Base-by-base conservation (phyloP, 2,329 filamentous ascomycete genomes). In the Rhinocladiella mackenziei region DNA sequence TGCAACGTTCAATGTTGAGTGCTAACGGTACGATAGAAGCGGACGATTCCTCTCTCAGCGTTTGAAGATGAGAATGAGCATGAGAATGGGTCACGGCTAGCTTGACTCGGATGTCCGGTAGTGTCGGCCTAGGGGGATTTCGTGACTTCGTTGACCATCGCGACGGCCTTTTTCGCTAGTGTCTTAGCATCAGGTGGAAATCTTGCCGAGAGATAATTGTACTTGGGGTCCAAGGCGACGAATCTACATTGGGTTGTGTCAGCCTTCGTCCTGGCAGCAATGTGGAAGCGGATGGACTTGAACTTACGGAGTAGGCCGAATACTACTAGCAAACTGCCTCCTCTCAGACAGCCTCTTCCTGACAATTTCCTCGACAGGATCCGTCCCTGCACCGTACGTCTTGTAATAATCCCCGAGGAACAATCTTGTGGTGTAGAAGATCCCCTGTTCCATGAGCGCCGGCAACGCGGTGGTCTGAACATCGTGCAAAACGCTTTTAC, bases 361-460 rank as follows among this genome's bases (percentile, higher is more conserved):
- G 31, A 75, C 73, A 30, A 66, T 64, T 4, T 64, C 60, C 51
- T 77, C 70, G 3, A 75, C 71, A 46, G 71, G 65, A 23, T 72
- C 70, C 46, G 69, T 74, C 1, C 72, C 67, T 2, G 68, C 67
- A 1, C 75, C 75, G 43, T 74, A 77, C 2, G 74, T 76, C 65
- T 77, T 77, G 57, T 76, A 77, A 51, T 77, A 77, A 43, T 77
- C 74, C 2, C 74, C 74, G 9, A 77, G 56, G 30, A 75, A 70
- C 2, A 62, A 58, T 26, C 71, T 61, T 2, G 74, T 77, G 3
- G 65, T 64, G 66, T 71, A 74, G 46, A 69, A 77, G 1, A 70
- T 70, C 13, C 63, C 39, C 49, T 72, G 68, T 56, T 77, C 74
- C 55, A 76, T 75, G 17, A 64, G 58, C 0, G 64, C 65, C 0